A percentile compares a stretch with the other conserved stretches of the same genome.
Conservation (phyloP, 1,284 basidiomycete genomes). For the Abortiporus biennis region DNA sequence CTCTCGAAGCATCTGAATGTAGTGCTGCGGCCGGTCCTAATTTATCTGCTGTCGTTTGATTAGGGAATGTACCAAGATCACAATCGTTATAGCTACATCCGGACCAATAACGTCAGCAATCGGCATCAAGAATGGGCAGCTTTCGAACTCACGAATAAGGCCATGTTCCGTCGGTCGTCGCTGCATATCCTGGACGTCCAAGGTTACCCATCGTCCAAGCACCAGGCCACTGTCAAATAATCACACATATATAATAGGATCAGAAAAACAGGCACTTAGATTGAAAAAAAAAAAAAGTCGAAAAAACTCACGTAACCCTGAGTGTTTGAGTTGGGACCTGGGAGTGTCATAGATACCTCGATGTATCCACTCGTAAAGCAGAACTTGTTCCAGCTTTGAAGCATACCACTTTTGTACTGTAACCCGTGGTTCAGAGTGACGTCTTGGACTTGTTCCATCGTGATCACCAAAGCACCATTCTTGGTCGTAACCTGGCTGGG, state of each 20-base stretch:
- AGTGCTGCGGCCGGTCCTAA: constrained; percentile 44
- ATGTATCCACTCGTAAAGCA: constrained; percentile 79
- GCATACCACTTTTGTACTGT: constrained; percentile 62
- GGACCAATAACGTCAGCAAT: not conserved
- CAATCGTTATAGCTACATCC: constrained; percentile 65
- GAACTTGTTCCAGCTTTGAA: constrained; percentile 81
- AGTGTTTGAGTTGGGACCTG: constrained; percentile 29
- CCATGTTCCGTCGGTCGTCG: constrained; percentile 78
- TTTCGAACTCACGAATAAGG: constrained; percentile 41
- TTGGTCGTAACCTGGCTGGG: constrained; percentile 70
- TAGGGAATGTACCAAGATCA: constrained; percentile 80
- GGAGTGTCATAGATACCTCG: constrained; percentile 40
- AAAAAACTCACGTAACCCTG: constrained; percentile 28
- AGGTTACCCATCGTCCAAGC: constrained; percentile 92
- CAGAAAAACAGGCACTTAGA: not conserved
- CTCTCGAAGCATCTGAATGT: constrained; percentile 36
- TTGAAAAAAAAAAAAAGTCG: not conserved
- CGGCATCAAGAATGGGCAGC: constrained; percentile 17
- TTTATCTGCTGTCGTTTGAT: constrained; percentile 55
- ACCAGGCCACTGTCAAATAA: constrained; percentile 56
- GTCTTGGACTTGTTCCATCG: constrained; percentile 48
- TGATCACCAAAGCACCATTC: constrained; percentile 68
- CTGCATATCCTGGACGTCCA: constrained; percentile 77
- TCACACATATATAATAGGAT: not conserved
- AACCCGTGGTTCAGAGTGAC: constrained; percentile 48